These are phyloP conservation scores for Cladosporium sp. DNA, from an alignment of 2,329 filamentous ascomycete genomes.

Conservation along the genomic window DNA sequence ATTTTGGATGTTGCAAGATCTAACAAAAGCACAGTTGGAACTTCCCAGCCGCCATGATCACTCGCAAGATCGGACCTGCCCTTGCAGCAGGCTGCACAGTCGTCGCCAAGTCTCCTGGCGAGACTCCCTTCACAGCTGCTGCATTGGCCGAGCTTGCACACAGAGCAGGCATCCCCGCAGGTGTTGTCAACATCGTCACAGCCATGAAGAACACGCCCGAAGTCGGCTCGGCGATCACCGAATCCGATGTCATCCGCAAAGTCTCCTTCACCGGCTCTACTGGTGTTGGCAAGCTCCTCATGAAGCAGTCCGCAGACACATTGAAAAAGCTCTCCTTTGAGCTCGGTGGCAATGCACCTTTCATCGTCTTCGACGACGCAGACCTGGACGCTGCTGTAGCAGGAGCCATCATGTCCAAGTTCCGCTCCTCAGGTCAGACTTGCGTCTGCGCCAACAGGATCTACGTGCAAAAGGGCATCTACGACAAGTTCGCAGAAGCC, in stretches of 20 bases:
- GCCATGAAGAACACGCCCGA: constrained; percentile 72
- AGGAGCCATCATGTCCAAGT: constrained; percentile 82
- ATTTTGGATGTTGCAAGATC: background rate
- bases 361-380: constrained; percentile 93
- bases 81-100: constrained; percentile 94
- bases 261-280: constrained; percentile 86
- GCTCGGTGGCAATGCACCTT: constrained; percentile 89
- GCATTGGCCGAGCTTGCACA: constrained; percentile 82
- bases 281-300: constrained; percentile 67
- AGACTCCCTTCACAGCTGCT: constrained; percentile 88
- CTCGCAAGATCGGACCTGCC: constrained; percentile 49
- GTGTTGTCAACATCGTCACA: constrained; percentile 87
- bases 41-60: constrained; percentile 55
- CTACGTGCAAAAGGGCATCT: constrained; percentile 73
- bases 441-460: constrained; percentile 79
- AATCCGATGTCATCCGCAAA: constrained; percentile 74
- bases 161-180: constrained; percentile 82
- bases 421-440: constrained; percentile 91
- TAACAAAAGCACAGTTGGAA: constrained; percentile 57
- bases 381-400: constrained; percentile 80
- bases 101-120: constrained; percentile 83
- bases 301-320: constrained; percentile 82
- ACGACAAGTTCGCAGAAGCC: constrained; percentile 66
- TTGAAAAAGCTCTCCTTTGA: constrained; percentile 86
- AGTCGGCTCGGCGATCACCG: constrained; percentile 73